Evolutionary conservation across 2,329 filamentous ascomycete species (phyloP).

Genomic region (Colletotrichum horii): DNA sequence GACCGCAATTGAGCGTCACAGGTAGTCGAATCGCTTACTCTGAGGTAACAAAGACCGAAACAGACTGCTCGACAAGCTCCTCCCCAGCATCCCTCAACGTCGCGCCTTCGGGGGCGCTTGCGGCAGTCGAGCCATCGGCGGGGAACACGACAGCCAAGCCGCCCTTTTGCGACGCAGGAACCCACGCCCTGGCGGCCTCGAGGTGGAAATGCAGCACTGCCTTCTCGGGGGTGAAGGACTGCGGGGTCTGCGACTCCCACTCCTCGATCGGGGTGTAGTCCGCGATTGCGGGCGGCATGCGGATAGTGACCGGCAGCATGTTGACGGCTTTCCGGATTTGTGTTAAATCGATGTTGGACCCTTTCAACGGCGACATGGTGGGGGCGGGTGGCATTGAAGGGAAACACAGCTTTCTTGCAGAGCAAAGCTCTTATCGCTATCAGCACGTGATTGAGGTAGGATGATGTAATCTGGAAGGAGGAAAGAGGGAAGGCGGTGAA

Average conservation of each 20-base stretch:
- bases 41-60: slow-evolving; percentile 65
- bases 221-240: slow-evolving; percentile 73
- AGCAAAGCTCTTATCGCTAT: slow-evolving; percentile 25
- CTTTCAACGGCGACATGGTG: slow-evolving; percentile 4
- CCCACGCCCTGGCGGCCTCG: slow-evolving; percentile 60
- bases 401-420: background rate
- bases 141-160: slow-evolving; percentile 62
- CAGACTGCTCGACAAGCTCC: slow-evolving; percentile 47
- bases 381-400: background rate
- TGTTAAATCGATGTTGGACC: background rate
- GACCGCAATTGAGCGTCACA: background rate
- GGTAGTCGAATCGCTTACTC: slow-evolving; percentile 46
- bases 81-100: slow-evolving; percentile 37
- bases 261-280: slow-evolving; percentile 71
- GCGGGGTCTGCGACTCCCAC: slow-evolving; percentile 75
- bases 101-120: slow-evolving; percentile 36
- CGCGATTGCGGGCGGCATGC: slow-evolving; percentile 56
- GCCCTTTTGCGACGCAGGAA: slow-evolving; percentile 59
- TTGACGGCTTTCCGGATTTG: slow-evolving; percentile 9
- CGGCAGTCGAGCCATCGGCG: slow-evolving; percentile 36
- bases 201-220: slow-evolving; percentile 73
- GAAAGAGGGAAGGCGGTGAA: background rate
- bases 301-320: slow-evolving; percentile 61
- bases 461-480: background rate
- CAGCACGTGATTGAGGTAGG: slow-evolving; percentile 9